Percentiles rank a stretch among this genome's conserved stretches.
phyloP scores from a whole-genome alignment of 2,329 filamentous ascomycete species.

The Pseudofabraea citricarpa region DNA sequence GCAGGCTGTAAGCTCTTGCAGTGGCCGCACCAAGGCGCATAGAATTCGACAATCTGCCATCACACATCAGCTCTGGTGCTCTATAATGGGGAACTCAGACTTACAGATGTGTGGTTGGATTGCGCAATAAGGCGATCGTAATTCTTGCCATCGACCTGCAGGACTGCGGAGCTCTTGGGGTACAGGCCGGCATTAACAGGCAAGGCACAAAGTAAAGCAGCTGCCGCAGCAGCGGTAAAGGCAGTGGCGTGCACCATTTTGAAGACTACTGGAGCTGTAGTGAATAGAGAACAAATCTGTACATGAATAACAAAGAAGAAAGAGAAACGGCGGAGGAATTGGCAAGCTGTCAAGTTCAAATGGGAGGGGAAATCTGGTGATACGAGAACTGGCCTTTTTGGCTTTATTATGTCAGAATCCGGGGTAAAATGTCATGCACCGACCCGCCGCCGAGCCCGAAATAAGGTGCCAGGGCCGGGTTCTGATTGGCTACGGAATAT shows the following conservation, averaged over 20 bases:
- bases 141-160: constrained; percentile 73
- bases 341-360: constrained; percentile 17
- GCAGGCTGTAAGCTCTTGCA: constrained; percentile 94
- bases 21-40: constrained; percentile 96
- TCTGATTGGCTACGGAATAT: not conserved
- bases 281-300: constrained; percentile 13
- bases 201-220: constrained; percentile 60
- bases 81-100: too few species aligned
- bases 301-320: constrained; percentile 11
- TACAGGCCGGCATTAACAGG: constrained; percentile 71
- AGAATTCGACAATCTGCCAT: constrained; percentile 70
- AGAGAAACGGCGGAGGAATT: constrained; percentile 4
- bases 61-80: too few species aligned
- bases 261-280: constrained; percentile 20
- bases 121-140: constrained; percentile 80
- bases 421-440: too few species aligned
- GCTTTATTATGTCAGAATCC: constrained; percentile 11
- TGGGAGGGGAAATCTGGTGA: not conserved
- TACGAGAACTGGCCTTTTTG: constrained; percentile 18
- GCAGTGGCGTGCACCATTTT: constrained; percentile 50
- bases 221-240: constrained; percentile 47
- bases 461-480: too few species aligned
- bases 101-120: constrained; percentile 87
- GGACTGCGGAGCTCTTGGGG: constrained; percentile 77
- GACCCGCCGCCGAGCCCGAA: too few species aligned